phyloP scores from a whole-genome alignment of 768 basidiomycete genomes.

The Candolleomyces aberdarensis region DNA sequence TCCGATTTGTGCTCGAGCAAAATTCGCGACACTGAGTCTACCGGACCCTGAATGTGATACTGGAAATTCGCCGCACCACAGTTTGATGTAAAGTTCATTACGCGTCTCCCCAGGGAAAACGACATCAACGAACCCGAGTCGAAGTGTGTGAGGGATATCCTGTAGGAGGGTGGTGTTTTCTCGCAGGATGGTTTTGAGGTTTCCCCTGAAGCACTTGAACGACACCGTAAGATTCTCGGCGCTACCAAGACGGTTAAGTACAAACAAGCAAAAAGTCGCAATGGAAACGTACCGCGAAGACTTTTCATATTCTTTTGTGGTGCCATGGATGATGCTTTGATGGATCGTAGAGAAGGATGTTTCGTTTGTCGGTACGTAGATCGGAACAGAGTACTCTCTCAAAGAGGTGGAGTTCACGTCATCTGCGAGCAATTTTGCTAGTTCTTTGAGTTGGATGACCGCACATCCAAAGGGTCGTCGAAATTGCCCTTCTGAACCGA shows the following conservation, averaged over 20 bases:
- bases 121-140: conserved; percentile 94
- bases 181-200: conserved; percentile 64
- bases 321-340: conserved; percentile 86
- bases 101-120: conserved; percentile 91
- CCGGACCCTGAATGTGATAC: conserved; percentile 45
- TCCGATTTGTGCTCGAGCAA: conserved; percentile 57
- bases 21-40: conserved; percentile 57
- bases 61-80: conserved; percentile 91
- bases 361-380: conserved; percentile 81
- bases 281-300: conserved; percentile 58
- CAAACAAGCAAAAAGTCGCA: not conserved
- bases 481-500: conserved; percentile 33
- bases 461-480: conserved; percentile 96
- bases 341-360: conserved; percentile 89
- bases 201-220: conserved; percentile 85
- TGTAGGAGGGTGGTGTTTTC: conserved; percentile 85
- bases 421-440: conserved; percentile 65
- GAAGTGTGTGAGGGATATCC: conserved; percentile 76
- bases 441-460: conserved; percentile 78
- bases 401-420: conserved; percentile 59
- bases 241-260: conserved; percentile 34
- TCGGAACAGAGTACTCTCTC: conserved; percentile 83
- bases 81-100: conserved; percentile 94
- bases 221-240: conserved; percentile 87
- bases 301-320: conserved; percentile 78